A percentile compares a stretch with the other conserved stretches of the same genome.
Conservation (phyloP, 2,329 filamentous ascomycete species). For the Tolypocladium album region DNA sequence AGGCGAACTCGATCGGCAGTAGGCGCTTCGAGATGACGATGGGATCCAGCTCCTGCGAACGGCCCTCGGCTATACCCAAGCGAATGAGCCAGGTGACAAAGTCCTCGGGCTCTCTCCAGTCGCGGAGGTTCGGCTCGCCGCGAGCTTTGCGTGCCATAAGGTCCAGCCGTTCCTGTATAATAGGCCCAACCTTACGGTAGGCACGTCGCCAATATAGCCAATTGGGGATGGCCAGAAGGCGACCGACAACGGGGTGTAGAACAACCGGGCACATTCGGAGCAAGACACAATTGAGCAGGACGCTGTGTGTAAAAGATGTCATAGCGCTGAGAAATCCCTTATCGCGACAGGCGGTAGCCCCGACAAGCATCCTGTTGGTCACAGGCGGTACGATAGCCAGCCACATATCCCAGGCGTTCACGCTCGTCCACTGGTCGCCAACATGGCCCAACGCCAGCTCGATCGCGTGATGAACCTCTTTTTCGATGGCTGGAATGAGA, state of each 20-base stretch:
- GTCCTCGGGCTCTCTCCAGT: constrained; percentile 38
- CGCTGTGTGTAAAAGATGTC: constrained; percentile 36
- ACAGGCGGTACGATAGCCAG: constrained; percentile 29
- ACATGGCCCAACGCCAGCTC: constrained; percentile 23
- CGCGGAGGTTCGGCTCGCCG: constrained; percentile 4
- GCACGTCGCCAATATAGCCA: constrained; percentile 34
- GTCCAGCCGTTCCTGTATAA: constrained; percentile 36
- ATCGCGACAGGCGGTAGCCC: constrained; percentile 26
- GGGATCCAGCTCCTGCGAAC: constrained; percentile 32
- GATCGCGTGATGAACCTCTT: constrained; percentile 24
- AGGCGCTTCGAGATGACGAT: constrained; percentile 38
- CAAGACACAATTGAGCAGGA: constrained; percentile 32
- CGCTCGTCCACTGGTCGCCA: constrained; percentile 20
- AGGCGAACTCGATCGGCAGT: constrained; percentile 45
- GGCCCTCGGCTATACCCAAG: constrained; percentile 33
- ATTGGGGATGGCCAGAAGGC: constrained; percentile 31
- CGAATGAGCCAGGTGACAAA: constrained; percentile 48
- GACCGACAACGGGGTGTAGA: constrained; percentile 38
- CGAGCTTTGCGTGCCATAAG: constrained; percentile 29
- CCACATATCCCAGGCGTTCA: constrained; percentile 35
- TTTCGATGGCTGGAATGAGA: constrained; percentile 27
- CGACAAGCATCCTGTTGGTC: constrained; percentile 33
- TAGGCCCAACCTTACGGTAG: constrained; percentile 25
- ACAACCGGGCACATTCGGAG: constrained; percentile 34
- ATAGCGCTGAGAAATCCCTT: constrained; percentile 33